phyloP scores from a whole-genome alignment of 2,329 filamentous ascomycete species.

The Venturiaceae sp. region DNA sequence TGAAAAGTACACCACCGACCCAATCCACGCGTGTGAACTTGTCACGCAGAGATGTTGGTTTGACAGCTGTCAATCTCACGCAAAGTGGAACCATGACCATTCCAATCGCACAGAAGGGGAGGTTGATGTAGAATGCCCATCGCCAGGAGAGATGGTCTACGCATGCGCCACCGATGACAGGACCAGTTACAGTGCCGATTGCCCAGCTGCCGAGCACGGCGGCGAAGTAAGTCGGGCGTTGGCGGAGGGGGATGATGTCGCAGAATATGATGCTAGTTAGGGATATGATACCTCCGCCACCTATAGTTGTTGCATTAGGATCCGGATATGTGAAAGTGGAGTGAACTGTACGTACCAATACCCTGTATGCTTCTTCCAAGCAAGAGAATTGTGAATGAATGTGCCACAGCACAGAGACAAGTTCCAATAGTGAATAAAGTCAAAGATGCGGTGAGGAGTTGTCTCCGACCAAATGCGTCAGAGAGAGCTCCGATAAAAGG shows the following conservation, averaged over 20 bases:
- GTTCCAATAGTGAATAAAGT: constrained; percentile 35
- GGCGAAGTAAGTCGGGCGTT: constrained; percentile 6
- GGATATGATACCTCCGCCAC: constrained; percentile 12
- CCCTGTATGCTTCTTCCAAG: constrained; percentile 21
- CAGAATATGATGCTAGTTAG: constrained; percentile 21
- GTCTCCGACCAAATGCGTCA: constrained; percentile 36
- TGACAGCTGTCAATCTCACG: neutral
- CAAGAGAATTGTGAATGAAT: constrained; percentile 22
- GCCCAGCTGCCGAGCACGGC: constrained; percentile 14
- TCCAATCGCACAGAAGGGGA: constrained; percentile 30
- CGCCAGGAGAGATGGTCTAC: constrained; percentile 16
- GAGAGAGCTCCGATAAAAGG: constrained; percentile 36
- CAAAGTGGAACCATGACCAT: constrained; percentile 1
- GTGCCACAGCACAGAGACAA: constrained; percentile 29
- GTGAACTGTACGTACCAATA: constrained; percentile 40
- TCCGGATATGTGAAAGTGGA: constrained; percentile 12
- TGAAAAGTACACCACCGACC: constrained; percentile 30
- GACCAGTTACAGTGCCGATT: constrained; percentile 22
- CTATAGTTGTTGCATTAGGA: neutral
- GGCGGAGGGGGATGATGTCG: constrained; percentile 11
- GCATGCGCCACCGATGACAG: constrained; percentile 22
- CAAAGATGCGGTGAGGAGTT: constrained; percentile 27
- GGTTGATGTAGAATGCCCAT: constrained; percentile 32
- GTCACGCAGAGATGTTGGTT: neutral
- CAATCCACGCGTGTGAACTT: constrained; percentile 28